Evolutionary conservation across 768 basidiomycete species (phyloP).

Genomic region (Leucocoprinus birnbaumii): DNA sequence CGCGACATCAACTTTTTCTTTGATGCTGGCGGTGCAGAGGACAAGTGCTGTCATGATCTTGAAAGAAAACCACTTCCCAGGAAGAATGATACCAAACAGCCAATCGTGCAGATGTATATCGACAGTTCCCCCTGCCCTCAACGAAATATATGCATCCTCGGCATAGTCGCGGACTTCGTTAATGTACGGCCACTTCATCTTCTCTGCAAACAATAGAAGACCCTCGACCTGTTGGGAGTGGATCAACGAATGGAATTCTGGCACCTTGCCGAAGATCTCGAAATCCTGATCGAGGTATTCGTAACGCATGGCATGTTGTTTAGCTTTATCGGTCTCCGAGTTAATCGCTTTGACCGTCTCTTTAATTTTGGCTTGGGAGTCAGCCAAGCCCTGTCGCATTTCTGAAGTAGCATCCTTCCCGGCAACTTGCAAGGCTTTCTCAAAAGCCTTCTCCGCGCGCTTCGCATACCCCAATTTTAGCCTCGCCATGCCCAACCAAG

Average conservation of each 20-base stretch:
- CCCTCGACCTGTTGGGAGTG: not conserved
- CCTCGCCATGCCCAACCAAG: not conserved
- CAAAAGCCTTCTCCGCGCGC: not conserved
- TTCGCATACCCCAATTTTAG: not conserved
- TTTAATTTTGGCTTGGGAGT: not conserved
- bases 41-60: not conserved
- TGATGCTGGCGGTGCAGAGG: not conserved
- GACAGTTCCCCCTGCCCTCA: not conserved
- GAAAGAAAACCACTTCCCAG: not conserved
- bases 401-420: not conserved
- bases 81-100: not conserved
- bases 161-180: not conserved
- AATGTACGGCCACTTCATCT: not conserved
- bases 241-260: not conserved
- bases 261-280: not conserved
- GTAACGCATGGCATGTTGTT: not conserved
- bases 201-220: not conserved
- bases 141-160: not conserved
- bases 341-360: not conserved
- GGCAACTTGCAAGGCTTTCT: not conserved
- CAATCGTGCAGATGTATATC: not conserved
- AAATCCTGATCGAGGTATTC: not conserved
- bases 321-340: not conserved
- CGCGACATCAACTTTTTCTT: not conserved
- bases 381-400: not conserved